Evolutionary conservation across 2,329 filamentous ascomycete species (phyloP).

Genomic region (Fusarium verrucosum): DNA sequence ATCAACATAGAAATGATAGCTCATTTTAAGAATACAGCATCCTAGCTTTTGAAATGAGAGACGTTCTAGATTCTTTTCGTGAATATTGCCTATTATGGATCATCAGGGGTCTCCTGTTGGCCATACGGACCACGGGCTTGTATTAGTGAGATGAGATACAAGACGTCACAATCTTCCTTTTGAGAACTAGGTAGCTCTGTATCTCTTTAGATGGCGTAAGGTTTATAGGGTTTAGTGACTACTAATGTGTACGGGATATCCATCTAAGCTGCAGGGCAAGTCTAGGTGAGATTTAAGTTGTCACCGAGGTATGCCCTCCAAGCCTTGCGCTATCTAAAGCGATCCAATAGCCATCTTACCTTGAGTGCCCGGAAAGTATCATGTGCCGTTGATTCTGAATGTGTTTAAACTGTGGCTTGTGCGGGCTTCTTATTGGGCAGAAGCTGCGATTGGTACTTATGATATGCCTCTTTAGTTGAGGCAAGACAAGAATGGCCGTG

Average conservation of each 20-base stretch:
- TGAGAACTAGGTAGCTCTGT: too few species aligned
- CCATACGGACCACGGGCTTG: not conserved
- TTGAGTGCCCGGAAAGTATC: not conserved
- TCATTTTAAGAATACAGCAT: not conserved
- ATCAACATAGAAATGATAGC: slow-evolving; percentile 18
- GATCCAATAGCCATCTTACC: too few species aligned
- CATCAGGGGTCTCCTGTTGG: not conserved
- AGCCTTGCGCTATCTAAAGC: too few species aligned
- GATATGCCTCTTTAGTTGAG: not conserved
- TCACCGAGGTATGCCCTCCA: too few species aligned
- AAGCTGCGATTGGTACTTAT: not conserved
- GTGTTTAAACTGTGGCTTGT: not conserved
- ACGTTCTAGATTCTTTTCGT: not conserved
- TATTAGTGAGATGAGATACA: not conserved
- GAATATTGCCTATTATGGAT: not conserved
- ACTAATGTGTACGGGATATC: too few species aligned
- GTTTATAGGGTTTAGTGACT: too few species aligned
- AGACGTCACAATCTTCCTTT: not conserved
- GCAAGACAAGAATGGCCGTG: not conserved
- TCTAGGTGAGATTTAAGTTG: too few species aligned
- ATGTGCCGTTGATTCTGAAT: not conserved
- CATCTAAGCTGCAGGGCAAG: too few species aligned
- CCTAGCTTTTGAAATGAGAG: not conserved
- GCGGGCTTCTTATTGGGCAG: not conserved
- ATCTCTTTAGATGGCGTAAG: too few species aligned